Evolutionary conservation across 2,329 filamentous ascomycete species (phyloP).

Genomic region (Dendrostoma leiphaemia): DNA sequence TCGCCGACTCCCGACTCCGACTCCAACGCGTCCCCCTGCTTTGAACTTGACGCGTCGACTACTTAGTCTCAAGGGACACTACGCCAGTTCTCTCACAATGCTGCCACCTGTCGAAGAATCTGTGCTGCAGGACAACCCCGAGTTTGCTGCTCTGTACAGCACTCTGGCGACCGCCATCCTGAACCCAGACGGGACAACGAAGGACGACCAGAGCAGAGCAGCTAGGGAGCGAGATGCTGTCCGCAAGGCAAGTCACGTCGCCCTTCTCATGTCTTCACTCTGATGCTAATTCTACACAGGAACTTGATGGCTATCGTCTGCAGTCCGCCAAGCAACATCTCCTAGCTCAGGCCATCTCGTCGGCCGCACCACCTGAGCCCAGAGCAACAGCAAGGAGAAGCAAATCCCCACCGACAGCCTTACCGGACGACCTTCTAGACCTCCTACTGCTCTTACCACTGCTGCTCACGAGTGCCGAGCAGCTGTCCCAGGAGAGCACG

Average conservation of each 20-base stretch:
- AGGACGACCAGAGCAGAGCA: conserved; percentile 38
- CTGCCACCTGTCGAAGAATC: conserved; percentile 56
- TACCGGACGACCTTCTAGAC: conserved; percentile 48
- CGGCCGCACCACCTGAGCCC: conserved; percentile 33
- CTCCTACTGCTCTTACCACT: conserved; percentile 55
- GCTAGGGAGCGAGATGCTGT: conserved; percentile 49
- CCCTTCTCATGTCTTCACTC: neutral
- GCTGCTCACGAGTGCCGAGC: conserved; percentile 39
- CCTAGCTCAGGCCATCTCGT: conserved; percentile 48
- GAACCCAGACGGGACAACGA: conserved; percentile 57
- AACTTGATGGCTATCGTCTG: conserved; percentile 48
- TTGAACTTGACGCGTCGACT: too few species aligned
- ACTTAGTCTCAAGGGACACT: neutral
- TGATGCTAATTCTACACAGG: conserved; percentile 31
- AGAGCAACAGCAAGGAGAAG: conserved; percentile 20
- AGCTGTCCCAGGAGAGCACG: conserved; percentile 34
- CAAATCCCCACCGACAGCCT: conserved; percentile 21
- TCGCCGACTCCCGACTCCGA: neutral
- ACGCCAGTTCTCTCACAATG: conserved; percentile 43
- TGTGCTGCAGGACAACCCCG: conserved; percentile 55
- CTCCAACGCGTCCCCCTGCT: neutral
- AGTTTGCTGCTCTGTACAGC: conserved; percentile 58
- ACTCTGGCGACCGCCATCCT: conserved; percentile 53
- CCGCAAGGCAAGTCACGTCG: conserved; percentile 40
- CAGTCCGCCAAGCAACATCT: conserved; percentile 49